phyloP scores from a whole-genome alignment of 2,329 filamentous ascomycete genomes.

The Diaporthe capsici region DNA sequence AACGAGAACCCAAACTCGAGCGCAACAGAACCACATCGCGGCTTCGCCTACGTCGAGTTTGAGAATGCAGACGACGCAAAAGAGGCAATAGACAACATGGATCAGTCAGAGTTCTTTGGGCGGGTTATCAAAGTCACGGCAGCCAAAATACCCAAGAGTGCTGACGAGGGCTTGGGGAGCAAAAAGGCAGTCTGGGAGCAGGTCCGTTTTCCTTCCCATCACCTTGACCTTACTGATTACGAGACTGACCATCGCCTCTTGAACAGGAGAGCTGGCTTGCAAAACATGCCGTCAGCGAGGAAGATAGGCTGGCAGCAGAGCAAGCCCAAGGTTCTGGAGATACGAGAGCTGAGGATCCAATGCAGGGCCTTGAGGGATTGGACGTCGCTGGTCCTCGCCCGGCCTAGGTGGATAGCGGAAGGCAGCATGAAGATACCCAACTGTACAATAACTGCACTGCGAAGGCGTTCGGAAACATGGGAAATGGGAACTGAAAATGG shows the following conservation, averaged over 20 bases:
- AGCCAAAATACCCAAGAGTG: constrained; percentile 92
- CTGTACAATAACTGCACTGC: constrained; percentile 55
- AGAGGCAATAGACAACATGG: constrained; percentile 99
- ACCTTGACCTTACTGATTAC: not conserved
- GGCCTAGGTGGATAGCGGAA: constrained; percentile 60
- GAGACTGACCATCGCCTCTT: constrained; percentile 40
- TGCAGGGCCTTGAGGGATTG: constrained; percentile 94
- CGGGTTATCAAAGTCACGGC: constrained; percentile 91
- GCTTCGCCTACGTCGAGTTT: constrained; percentile 97
- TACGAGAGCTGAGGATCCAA: constrained; percentile 80
- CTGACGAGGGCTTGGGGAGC: constrained; percentile 88
- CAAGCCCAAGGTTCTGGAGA: constrained; percentile 63
- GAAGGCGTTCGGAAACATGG: constrained; percentile 57
- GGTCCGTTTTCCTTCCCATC: constrained; percentile 65
- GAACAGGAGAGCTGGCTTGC: constrained; percentile 91
- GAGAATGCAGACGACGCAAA: constrained; percentile 87
- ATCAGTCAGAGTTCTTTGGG: constrained; percentile 95
- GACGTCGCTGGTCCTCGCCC: constrained; percentile 94
- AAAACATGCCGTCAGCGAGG: constrained; percentile 86
- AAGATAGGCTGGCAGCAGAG: constrained; percentile 76
- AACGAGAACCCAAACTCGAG: constrained; percentile 86
- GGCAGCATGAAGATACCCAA: constrained; percentile 40
- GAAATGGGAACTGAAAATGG: constrained; percentile 34
- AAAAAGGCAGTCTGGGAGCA: constrained; percentile 98
- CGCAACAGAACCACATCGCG: constrained; percentile 83